phyloP scores from a whole-genome alignment of 768 basidiomycete genomes.

The Lentinus tigrinus region DNA sequence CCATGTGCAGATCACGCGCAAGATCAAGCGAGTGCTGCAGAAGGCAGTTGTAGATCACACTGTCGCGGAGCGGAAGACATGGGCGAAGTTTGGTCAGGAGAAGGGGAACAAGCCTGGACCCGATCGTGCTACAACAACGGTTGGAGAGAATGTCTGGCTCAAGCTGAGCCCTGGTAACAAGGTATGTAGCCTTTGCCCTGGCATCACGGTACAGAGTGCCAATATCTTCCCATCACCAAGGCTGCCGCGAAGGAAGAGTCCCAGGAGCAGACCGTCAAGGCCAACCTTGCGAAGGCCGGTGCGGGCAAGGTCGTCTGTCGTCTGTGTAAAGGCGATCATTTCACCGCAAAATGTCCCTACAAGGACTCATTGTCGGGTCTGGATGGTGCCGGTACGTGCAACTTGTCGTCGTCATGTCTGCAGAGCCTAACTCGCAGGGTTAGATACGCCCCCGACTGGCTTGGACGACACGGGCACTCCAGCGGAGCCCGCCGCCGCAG shows the following conservation, averaged over 20 bases:
- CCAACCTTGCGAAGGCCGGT: slow-evolving; percentile 66
- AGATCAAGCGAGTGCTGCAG: slow-evolving; percentile 82
- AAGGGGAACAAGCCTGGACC: slow-evolving; percentile 85
- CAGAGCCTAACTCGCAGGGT: background rate
- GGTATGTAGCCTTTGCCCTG: slow-evolving; percentile 42
- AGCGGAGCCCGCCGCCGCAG: slow-evolving; percentile 32
- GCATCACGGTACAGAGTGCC: background rate
- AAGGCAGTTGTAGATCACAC: slow-evolving; percentile 92
- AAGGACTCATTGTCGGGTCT: slow-evolving; percentile 87
- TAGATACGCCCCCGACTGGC: slow-evolving; percentile 39
- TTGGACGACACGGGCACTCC: slow-evolving; percentile 37
- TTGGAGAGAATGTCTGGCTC: slow-evolving; percentile 71
- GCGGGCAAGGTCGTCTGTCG: slow-evolving; percentile 90
- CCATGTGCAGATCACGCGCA: slow-evolving; percentile 68
- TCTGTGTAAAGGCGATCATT: slow-evolving; percentile 95
- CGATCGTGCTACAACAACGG: slow-evolving; percentile 90
- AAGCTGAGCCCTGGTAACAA: slow-evolving; percentile 57
- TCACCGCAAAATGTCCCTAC: slow-evolving; percentile 98
- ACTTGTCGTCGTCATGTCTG: background rate
- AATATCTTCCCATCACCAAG: slow-evolving; percentile 31
- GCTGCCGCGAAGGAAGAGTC: slow-evolving; percentile 64
- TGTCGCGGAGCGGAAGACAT: slow-evolving; percentile 91
- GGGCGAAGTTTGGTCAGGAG: slow-evolving; percentile 93
- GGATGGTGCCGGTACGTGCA: slow-evolving; percentile 50
- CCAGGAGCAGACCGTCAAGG: slow-evolving; percentile 65